phyloP scores from a whole-genome alignment of 1,139 yeast species.

The Kurtzmaniella quercitrusa region DNA sequence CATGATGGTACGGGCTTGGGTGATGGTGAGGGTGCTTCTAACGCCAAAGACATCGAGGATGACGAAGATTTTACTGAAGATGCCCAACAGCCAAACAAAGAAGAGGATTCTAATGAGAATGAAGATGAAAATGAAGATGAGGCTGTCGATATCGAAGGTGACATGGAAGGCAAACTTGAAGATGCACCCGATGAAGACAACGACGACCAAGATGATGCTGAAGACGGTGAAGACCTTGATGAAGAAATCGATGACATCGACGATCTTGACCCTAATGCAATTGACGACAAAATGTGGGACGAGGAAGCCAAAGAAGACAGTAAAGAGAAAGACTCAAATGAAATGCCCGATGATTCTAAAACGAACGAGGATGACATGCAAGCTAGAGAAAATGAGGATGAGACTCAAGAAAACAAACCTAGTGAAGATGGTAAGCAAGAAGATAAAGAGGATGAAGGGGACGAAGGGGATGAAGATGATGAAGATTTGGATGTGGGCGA shows the following conservation, averaged over 20 bases:
- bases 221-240: slow-evolving; percentile 63
- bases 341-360: slow-evolving; percentile 54
- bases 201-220: slow-evolving; percentile 51
- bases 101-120: slow-evolving; percentile 59
- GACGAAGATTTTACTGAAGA: slow-evolving; percentile 89
- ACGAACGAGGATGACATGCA: slow-evolving; percentile 56
- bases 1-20: slow-evolving; percentile 96
- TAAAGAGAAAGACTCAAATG: slow-evolving; percentile 70
- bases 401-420: slow-evolving; percentile 34
- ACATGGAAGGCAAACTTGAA: slow-evolving; percentile 91
- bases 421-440: slow-evolving; percentile 20
- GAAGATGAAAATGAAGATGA: slow-evolving; percentile 63
- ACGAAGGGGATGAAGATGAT: slow-evolving; percentile 39
- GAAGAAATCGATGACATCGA: slow-evolving; percentile 90
- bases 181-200: slow-evolving; percentile 69
- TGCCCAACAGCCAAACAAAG: slow-evolving; percentile 81
- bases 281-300: slow-evolving; percentile 99
- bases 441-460: slow-evolving; percentile 27
- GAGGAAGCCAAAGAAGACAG: slow-evolving; percentile 77
- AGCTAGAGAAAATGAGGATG: slow-evolving; percentile 53
- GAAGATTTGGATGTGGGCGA: slow-evolving; percentile 69
- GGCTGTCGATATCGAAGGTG: slow-evolving; percentile 93
- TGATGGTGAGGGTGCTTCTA: slow-evolving; percentile 88
- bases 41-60: slow-evolving; percentile 83
- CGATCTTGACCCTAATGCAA: slow-evolving; percentile 88